Base-by-base conservation (phyloP, 768 basidiomycete species). In the Tremella mesenterica region DNA sequence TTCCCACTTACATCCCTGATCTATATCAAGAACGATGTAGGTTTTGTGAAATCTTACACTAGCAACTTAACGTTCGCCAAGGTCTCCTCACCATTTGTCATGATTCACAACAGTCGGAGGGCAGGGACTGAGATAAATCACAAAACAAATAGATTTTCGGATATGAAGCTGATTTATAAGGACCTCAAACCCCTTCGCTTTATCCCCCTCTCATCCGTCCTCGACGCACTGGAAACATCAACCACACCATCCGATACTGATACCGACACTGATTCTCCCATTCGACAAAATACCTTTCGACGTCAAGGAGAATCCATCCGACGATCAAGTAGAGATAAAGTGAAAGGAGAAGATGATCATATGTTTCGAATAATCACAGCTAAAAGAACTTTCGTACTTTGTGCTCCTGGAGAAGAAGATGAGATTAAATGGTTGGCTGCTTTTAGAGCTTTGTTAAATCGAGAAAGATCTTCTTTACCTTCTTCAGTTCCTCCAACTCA, bases 371-470 rank as follows among this genome's bases (percentile, higher is more conserved):
- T 97, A 51, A 85, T 97, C 61, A 95, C 91, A 31, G 91, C 93
- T 50, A 91, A 93, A 73, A 82, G 89, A 56, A 85, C 87, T 16
- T 76, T 90, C 54, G 73, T 93, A 49, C 77, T 97, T 23, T 95
- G 91, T 64, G 95, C 95, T 6, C 93, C 95, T 14, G 85, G 81
- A 53, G 95, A 99, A 73, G 95, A 96, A 64, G 93, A 97, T 63
- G 95, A 97, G 75, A 92, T 97, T 72, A 88, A 86, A 73, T 99
- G 95, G 95, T 77, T 99, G 44, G 90, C 91, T 47, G 90, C 93
- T 9, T 82, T 97, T 33, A 84, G 90, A 47, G 90, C 90, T 56
- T 79, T 99, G 68, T 85, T 97, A 58, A 68, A 67, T 45, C 56
- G 70, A 38, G 85, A 85, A 18, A 60, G 69, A 36, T 45, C 50